These are phyloP conservation scores for Epichloe glyceriae DNA, from an alignment of 2,329 filamentous ascomycete species.

Conservation along the genomic window DNA sequence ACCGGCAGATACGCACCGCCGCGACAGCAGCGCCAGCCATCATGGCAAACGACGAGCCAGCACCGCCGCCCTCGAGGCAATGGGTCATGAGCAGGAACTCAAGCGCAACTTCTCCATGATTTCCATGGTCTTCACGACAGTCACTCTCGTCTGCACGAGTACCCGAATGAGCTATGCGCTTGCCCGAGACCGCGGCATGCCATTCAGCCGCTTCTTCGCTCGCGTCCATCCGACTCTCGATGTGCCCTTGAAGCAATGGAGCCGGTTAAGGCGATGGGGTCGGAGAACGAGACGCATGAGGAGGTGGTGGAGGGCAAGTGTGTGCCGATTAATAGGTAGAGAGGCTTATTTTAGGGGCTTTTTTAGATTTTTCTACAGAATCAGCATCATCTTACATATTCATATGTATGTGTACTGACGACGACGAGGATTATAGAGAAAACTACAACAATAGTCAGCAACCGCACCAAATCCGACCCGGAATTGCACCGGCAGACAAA, in stretches of 20 bases:
- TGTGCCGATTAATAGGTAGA: no score
- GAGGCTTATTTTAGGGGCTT: no score
- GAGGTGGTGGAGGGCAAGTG: neutral
- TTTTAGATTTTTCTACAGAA: no score
- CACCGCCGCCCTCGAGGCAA: conserved; percentile 24
- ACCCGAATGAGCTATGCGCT: conserved; percentile 58
- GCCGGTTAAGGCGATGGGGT: neutral
- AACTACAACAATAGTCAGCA: no score
- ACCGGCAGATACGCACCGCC: neutral
- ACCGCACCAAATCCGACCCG: no score
- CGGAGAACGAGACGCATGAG: neutral
- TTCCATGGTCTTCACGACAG: conserved; percentile 48
- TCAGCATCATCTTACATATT: no score
- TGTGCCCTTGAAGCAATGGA: conserved; percentile 45
- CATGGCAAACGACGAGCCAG: neutral
- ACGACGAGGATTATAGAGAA: no score
- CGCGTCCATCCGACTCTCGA: conserved; percentile 47
- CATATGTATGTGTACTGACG: no score
- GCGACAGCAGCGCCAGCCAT: neutral
- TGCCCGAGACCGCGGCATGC: conserved; percentile 52
- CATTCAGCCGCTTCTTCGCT: conserved; percentile 46
- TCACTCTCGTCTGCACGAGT: conserved; percentile 52
- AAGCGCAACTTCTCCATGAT: conserved; percentile 36
- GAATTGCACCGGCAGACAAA: no score
- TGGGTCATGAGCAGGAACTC: conserved; percentile 36